Evolutionary conservation across 345 rosid species (phyloP).

Genomic region (Camelina sativa): DNA sequence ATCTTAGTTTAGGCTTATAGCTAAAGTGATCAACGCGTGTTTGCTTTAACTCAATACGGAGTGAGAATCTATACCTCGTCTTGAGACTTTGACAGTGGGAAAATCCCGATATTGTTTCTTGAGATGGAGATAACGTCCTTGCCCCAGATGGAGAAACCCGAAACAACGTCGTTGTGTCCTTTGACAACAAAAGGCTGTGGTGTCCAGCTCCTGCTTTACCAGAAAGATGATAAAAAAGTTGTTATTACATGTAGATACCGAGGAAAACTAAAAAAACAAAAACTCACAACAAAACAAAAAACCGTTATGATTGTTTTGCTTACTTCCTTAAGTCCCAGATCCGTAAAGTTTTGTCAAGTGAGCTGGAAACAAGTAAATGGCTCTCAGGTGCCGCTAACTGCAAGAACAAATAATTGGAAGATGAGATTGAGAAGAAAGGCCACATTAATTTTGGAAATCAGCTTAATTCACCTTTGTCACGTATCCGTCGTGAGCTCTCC

Average conservation of each 20-base stretch:
- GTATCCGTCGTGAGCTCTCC: conserved; percentile 94
- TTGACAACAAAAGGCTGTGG: conserved; percentile 57
- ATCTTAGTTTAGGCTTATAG: conserved; percentile 9
- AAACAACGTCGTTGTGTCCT: conserved; percentile 80
- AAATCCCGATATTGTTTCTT: conserved; percentile 81
- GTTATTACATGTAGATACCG: not conserved
- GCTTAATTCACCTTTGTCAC: conserved; percentile 67
- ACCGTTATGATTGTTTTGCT: not conserved
- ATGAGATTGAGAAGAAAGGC: conserved; percentile 6
- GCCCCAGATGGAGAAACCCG: conserved; percentile 86
- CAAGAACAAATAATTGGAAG: conserved; percentile 22
- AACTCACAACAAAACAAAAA: conserved; percentile 18
- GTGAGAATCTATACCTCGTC: conserved; percentile 61
- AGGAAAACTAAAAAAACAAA: not conserved
- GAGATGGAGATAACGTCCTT: conserved; percentile 87
- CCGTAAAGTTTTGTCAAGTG: conserved; percentile 74
- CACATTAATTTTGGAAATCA: not conserved
- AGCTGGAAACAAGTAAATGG: conserved; percentile 91
- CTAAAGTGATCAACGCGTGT: conserved; percentile 7
- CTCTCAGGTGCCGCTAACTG: conserved; percentile 86
- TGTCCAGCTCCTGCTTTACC: conserved; percentile 61
- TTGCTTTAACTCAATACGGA: conserved; percentile 12
- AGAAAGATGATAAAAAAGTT: conserved; percentile 13
- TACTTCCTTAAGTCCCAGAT: conserved; percentile 94
- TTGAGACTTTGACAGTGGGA: conserved; percentile 59